phyloP scores from a whole-genome alignment of 805 yeast species.

The Teunomyces stri region DNA sequence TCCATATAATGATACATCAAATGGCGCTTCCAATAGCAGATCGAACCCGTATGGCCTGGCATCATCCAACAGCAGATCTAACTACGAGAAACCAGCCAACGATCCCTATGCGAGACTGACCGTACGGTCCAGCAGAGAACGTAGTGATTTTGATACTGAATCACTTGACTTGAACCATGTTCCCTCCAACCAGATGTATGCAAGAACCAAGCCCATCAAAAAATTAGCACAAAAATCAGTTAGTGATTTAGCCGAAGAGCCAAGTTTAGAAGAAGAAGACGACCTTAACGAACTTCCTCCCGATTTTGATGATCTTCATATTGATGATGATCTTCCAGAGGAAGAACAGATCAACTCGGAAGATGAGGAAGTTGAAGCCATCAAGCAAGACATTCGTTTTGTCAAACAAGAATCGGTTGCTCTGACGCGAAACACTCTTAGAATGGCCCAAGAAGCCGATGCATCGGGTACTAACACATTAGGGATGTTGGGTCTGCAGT shows the following conservation, averaged over 20 bases:
- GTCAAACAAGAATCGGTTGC: conserved; percentile 85
- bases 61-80: background rate
- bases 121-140: background rate
- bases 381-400: conserved; percentile 78
- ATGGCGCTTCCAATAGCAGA: background rate
- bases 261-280: conserved; percentile 21
- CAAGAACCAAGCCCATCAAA: conserved; percentile 11
- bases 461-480: conserved; percentile 62
- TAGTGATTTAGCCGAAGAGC: background rate
- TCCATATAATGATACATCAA: background rate
- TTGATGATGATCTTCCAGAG: conserved; percentile 36
- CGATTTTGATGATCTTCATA: conserved; percentile 39
- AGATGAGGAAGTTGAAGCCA: conserved; percentile 85
- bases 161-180: conserved; percentile 38
- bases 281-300: conserved; percentile 34
- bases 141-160: conserved; percentile 25
- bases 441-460: conserved; percentile 49
- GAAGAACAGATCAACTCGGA: conserved; percentile 49
- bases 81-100: background rate
- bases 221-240: conserved; percentile 21
- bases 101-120: background rate
- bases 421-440: conserved; percentile 77
- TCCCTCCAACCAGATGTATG: conserved; percentile 29
- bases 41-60: background rate
- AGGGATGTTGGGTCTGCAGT: conserved; percentile 92